phyloP scores from a whole-genome alignment of 1,139 yeast genomes.

The Sugiyamaella castrensis region DNA sequence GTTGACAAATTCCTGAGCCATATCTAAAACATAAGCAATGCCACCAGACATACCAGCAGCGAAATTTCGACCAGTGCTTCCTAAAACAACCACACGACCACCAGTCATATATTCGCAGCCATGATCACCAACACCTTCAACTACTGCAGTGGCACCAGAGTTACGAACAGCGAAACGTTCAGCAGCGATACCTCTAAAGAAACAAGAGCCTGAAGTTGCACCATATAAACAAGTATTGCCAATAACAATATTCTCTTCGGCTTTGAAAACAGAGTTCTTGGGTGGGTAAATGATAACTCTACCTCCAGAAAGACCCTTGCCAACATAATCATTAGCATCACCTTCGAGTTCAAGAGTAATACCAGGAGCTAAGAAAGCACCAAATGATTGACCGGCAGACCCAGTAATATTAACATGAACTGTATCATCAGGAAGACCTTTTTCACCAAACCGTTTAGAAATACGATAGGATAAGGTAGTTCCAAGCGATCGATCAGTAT shows the following conservation, averaged over 20 bases:
- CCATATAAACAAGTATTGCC: conserved; percentile 98
- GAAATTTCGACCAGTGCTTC: conserved; percentile 89
- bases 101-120: conserved; percentile 99
- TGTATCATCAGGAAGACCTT: conserved; percentile 93
- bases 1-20: conserved; percentile 85
- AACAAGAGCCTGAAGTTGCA: conserved; percentile 93
- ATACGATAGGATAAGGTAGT: conserved; percentile 91
- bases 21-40: conserved; percentile 92
- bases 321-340: conserved; percentile 97
- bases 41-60: conserved; percentile 99
- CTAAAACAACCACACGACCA: conserved; percentile 92
- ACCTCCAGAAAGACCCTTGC: conserved; percentile 97
- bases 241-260: conserved; percentile 93
- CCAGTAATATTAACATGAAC: conserved; percentile 89
- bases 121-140: conserved; percentile 97
- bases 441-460: conserved; percentile 88
- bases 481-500: conserved; percentile 96
- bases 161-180: conserved; percentile 98
- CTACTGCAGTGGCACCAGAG: conserved; percentile 96
- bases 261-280: conserved; percentile 73
- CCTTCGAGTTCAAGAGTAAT: conserved; percentile 94
- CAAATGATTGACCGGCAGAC: conserved; percentile 97
- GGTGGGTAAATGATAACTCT: conserved; percentile 91
- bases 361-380: conserved; percentile 96
- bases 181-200: conserved; percentile 95